Conservation (phyloP, 2,329 filamentous ascomycete genomes). For the Trichophyton schoenleinii region DNA sequence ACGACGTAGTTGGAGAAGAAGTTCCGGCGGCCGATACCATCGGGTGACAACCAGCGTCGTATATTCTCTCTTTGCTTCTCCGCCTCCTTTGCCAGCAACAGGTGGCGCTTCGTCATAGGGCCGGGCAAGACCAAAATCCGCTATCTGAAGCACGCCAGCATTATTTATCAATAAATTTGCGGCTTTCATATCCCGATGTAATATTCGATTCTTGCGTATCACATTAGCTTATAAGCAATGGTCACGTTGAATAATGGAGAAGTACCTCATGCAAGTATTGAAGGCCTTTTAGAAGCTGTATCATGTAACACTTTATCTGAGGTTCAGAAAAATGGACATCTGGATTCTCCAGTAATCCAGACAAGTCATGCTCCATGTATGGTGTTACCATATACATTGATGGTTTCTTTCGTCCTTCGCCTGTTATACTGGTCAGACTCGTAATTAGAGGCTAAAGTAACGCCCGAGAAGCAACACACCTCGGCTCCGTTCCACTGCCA, state of each 20-base stretch:
- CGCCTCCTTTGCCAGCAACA: conserved; percentile 62
- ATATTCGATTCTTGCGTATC: conserved; percentile 50
- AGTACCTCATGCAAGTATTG: conserved; percentile 70
- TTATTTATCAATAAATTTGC: conserved; percentile 97
- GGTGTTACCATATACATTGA: conserved; percentile 98
- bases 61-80: conserved; percentile 78
- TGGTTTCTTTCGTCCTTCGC: conserved; percentile 60
- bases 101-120: conserved; percentile 82
- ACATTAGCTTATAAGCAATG: conserved; percentile 20
- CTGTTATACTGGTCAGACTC: conserved; percentile 27
- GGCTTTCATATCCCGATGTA: conserved; percentile 98
- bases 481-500: conserved; percentile 73
- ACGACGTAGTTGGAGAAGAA: conserved; percentile 71
- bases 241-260: background rate
- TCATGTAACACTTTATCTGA: conserved; percentile 96
- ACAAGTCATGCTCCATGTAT: conserved; percentile 99
- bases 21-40: conserved; percentile 92
- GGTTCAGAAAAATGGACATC: conserved; percentile 73
- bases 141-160: conserved; percentile 83
- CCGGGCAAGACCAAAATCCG: conserved; percentile 87
- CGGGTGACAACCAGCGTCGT: conserved; percentile 92
- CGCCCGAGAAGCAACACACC: conserved; percentile 28
- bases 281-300: conserved; percentile 81
- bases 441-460: background rate
- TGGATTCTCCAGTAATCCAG: conserved; percentile 88